Evolutionary conservation across 495 filamentous ascomycete species (phyloP).

Genomic region (Alectoria sarmentosa): DNA sequence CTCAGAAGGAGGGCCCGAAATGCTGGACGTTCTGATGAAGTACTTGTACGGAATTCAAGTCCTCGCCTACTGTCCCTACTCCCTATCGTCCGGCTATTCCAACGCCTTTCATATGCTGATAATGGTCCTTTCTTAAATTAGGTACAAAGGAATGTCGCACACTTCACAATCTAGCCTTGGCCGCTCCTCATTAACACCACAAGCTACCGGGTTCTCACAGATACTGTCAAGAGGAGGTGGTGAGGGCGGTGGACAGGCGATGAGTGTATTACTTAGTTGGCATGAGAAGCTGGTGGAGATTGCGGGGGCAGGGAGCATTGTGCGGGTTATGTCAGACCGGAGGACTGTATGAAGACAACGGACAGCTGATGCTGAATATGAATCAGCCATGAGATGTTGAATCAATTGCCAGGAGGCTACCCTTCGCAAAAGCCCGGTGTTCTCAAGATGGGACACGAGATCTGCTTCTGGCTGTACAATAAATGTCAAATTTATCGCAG

Average conservation of each 20-base stretch:
- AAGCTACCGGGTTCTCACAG: conserved; percentile 82
- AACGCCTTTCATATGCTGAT: too few species aligned
- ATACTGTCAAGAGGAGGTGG: conserved; percentile 60
- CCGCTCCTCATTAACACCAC: conserved; percentile 56
- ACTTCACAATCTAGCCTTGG: conserved; percentile 34
- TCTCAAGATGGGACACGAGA: too few species aligned
- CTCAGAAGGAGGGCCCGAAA: conserved; percentile 63
- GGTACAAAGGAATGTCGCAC: conserved; percentile 72
- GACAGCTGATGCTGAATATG: too few species aligned
- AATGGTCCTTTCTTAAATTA: too few species aligned
- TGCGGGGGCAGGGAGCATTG: conserved; percentile 78
- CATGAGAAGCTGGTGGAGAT: conserved; percentile 93
- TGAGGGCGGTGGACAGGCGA: conserved; percentile 70
- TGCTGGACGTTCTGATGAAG: conserved; percentile 68
- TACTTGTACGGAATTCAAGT: too few species aligned
- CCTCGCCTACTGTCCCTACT: too few species aligned
- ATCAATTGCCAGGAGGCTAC: too few species aligned
- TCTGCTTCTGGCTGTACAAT: neutral
- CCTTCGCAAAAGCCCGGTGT: too few species aligned
- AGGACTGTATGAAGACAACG: conserved; percentile 60
- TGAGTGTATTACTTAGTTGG: conserved; percentile 93
- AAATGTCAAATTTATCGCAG: neutral
- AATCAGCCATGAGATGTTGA: too few species aligned
- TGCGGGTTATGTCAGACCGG: conserved; percentile 86
- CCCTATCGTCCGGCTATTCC: too few species aligned